Base-by-base conservation (phyloP, 176 grass and related monocot species). In the Dendrocalamus sinicus region DNA sequence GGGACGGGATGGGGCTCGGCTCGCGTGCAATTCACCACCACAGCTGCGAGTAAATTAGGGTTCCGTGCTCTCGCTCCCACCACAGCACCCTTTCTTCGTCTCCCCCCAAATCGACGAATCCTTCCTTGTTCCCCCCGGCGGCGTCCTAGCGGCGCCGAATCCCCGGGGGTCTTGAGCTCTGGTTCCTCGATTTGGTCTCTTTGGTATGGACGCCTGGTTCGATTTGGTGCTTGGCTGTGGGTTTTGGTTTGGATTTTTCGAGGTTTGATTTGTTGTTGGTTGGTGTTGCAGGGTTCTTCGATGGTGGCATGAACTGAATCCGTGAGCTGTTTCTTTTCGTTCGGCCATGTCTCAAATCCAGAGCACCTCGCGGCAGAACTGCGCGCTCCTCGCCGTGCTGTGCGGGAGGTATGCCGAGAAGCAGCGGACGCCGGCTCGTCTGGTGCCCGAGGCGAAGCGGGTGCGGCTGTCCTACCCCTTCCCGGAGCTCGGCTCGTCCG, bases 381-480 rank as follows among this genome's bases (percentile, higher is more conserved):
- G 91, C 48, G 64, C 32, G 13, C 84, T 93, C 63, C 72, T 95
- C 12, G 89, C 89, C 5, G 91, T 95, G 46, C 59, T 80, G 22
- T 91, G 93, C 8, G 91, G 91, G 52, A 82, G 80, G 61, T 82
- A 59, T 39, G 81, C 75, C 6, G 78, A 63, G 47, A 86, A 78
- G 73, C 74, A 37, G 54, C 45, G 12, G 65, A 62, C 35, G 32
- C 63, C 51, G n/a, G 17, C 54, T 47, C 19, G 73, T 40, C 67
- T 23, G 1, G 64, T 2, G 40, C 72, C 47, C 0, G 91, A 78
- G 70, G 72, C 76, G 35, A 57, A 81, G 47, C 67, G 82, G 65
- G 45, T 16, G 40, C 81, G 12, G 63, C 45, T 37, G 61, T 76
- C 84, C 0, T 95, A 93, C 67, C 89, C 89, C 3, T 91, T 91